Conservation (phyloP, 2,329 filamentous ascomycete species). For the Ophiosphaerella narmari region DNA sequence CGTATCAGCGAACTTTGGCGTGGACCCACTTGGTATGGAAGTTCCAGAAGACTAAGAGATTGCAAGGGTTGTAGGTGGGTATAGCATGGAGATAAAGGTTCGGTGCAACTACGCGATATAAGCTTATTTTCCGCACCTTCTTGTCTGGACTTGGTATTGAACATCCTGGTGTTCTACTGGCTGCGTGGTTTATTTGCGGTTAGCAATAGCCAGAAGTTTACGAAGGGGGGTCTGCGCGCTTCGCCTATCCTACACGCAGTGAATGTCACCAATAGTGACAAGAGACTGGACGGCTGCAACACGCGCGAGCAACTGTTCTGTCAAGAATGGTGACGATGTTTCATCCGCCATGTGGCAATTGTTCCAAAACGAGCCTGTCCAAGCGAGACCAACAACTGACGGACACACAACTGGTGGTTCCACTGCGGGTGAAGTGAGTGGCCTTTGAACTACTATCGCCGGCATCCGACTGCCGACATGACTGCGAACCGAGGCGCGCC, state of each 20-base stretch:
- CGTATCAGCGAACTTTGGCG: neutral
- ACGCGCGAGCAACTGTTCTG: conserved; percentile 2
- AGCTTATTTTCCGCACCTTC: conserved; percentile 6
- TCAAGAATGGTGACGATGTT: conserved; percentile 1
- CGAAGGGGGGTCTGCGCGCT: too few relatives aligned
- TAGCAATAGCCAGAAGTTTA: too few relatives aligned
- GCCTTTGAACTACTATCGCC: neutral
- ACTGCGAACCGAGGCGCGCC: conserved; percentile 6
- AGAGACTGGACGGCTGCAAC: neutral
- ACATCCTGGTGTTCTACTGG: too few relatives aligned
- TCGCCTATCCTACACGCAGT: too few relatives aligned
- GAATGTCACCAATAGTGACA: too few relatives aligned
- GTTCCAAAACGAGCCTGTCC: conserved; percentile 4
- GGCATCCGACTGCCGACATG: conserved; percentile 2
- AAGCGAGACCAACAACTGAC: conserved; percentile 9
- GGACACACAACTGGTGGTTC: conserved; percentile 1
- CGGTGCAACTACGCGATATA: too few relatives aligned
- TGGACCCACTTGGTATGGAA: neutral
- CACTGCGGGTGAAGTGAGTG: conserved; percentile 10
- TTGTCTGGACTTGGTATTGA: conserved; percentile 6
- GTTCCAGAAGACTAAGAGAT: neutral
- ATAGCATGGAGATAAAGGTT: too few relatives aligned
- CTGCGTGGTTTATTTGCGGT: too few relatives aligned
- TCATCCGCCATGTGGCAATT: conserved; percentile 6
- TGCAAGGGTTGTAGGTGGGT: too few relatives aligned